Evolutionary conservation across 352 stramenopile species (phyloP), one percentile per base, ranked within the genome.

Genomic region (Pythium rishiriense): DNA sequence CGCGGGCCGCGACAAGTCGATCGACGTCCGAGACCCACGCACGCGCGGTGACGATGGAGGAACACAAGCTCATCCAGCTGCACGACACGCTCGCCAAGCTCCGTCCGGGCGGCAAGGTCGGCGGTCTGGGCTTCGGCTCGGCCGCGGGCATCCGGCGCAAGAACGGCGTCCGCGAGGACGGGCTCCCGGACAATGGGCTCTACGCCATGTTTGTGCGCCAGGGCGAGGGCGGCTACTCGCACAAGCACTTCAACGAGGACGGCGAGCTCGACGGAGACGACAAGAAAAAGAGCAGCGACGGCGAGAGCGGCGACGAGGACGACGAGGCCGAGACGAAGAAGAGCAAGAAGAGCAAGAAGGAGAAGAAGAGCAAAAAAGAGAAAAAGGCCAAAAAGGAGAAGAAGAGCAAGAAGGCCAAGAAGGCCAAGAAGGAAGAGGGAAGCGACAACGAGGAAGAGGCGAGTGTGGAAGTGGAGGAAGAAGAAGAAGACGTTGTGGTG

Each of bases 151-250:
- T 73, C 43, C 62, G 64, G 29, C 70, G 74, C 42, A 87, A 87
- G 60, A 73, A 76, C 29, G 75, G 49, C 31, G 87, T 91, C 65
- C 83, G 83, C 51, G 77, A 79, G 26, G 85, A 93, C 53, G 85
- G 85, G 17, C 66, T 94, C 28, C 85, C 85, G 9, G 78, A 91
- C 42, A 94, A 94, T 42, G 83, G 85, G 28, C 69, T 94, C 15
- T 94, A 94, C 64, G 80, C 80, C 31, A 94, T 92, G 85, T 94
- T 94, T 51, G 85, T 94, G 62, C 81, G 85, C 22, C 75, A 91
- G 58, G 85, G 85, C 47, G 76, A 94, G 35, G 73, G 85, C 24
- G 74, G 75, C 11, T 91, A 93, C 69, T 63, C 80, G 64, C 85
- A 94, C 72, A 93, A 93, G 62, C 85, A 88, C 70, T 94, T 90